phyloP scores from a whole-genome alignment of 2,329 filamentous ascomycete species.

The Colletotrichum simmondsii region DNA sequence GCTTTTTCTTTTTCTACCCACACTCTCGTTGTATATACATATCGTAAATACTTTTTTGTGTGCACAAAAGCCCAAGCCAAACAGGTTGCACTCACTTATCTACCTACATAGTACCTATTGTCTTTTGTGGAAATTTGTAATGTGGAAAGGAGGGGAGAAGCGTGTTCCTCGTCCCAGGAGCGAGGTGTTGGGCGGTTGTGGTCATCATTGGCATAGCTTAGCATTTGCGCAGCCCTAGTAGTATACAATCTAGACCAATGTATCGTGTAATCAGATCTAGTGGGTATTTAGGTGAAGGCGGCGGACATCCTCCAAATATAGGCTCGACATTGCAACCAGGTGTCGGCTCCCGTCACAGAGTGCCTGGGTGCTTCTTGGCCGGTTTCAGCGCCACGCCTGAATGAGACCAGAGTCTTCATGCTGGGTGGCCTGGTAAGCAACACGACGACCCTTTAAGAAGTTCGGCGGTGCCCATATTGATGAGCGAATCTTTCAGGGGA shows the following conservation, averaged over 20 bases:
- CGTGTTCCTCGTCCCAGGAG: neutral
- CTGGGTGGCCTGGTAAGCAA: neutral
- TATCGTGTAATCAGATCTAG: neutral
- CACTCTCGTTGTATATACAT: neutral
- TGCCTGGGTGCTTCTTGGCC: neutral
- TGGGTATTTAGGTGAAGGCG: neutral
- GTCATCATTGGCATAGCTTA: conserved; percentile 27
- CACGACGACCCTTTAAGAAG: neutral
- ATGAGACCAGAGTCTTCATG: neutral
- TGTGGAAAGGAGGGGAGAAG: neutral
- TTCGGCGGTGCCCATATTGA: no score
- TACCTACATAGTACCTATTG: neutral
- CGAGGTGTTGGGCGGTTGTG: neutral
- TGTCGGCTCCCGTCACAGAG: neutral
- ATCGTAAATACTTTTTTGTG: neutral
- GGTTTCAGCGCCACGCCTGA: neutral
- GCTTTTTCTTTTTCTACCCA: neutral
- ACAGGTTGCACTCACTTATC: neutral
- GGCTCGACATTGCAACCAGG: neutral
- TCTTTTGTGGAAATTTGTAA: neutral
- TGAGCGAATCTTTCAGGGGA: no score
- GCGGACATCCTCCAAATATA: neutral
- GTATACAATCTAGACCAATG: conserved; percentile 15
- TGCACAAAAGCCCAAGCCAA: neutral
- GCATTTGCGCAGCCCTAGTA: conserved; percentile 13